A percentile compares a stretch with the other conserved stretches of the same genome.
These are phyloP conservation scores for Macrocybe gigantea DNA, from an alignment of 768 basidiomycete genomes.

Conservation along the genomic window DNA sequence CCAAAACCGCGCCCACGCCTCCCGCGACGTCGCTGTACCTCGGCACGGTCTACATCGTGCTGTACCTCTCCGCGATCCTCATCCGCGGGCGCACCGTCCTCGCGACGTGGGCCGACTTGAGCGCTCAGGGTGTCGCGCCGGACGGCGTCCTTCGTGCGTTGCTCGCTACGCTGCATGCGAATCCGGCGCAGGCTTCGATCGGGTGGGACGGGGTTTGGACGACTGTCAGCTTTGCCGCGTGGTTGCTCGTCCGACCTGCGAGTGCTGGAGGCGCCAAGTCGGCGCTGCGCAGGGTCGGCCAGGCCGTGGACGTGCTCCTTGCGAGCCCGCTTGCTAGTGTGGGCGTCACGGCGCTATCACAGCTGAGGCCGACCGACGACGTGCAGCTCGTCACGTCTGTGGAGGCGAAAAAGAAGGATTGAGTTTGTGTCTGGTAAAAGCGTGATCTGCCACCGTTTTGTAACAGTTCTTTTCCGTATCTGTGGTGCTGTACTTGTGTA, in stretches of 20 bases:
- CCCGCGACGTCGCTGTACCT: slow-evolving; percentile 16
- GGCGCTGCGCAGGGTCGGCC: no score
- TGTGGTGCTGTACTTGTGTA: no score
- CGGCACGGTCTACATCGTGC: slow-evolving; percentile 29
- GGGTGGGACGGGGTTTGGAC: slow-evolving; percentile 65
- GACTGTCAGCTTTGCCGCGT: slow-evolving; percentile 31
- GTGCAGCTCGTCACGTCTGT: no score
- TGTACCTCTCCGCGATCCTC: slow-evolving; percentile 21
- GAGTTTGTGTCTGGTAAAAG: no score
- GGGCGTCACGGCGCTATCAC: no score
- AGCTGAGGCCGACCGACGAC: no score
- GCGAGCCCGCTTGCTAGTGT: no score
- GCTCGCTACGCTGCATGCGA: slow-evolving; percentile 29
- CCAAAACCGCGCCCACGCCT: neutral
- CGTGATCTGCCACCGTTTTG: no score
- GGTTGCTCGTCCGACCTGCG: slow-evolving; percentile 15
- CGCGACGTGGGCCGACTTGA: neutral
- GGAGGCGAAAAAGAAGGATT: no score
- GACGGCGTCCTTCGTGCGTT: neutral
- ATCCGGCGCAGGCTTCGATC: slow-evolving; percentile 61
- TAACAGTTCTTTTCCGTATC: no score
- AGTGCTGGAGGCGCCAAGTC: no score
- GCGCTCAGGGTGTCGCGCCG: neutral
- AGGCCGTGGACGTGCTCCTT: no score
- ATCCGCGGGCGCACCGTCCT: neutral